Evolutionary conservation across 441 rosid species (phyloP), one percentile per base, ranked within the genome.

Genomic region (Mallotus japonicus): DNA sequence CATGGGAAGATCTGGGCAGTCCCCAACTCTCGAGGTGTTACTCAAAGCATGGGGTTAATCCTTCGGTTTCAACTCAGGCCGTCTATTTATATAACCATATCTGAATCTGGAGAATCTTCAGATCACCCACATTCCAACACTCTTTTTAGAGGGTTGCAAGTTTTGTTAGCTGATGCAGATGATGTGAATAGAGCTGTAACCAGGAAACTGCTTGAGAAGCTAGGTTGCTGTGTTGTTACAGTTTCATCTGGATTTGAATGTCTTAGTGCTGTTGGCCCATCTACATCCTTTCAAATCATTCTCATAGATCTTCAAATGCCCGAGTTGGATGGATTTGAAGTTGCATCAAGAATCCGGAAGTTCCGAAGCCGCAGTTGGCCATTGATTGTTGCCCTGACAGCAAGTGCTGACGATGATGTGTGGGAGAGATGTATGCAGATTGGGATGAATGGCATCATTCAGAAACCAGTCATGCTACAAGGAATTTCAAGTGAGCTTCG

Each of bases 261-360:
- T 78, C 87, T 92, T 5, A 66, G 78, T 13, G 88, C 87, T n/a
- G 58, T 90, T 54, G 85, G 86, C 15, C 87, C 90, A 0, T 58
- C 88, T 46, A 67, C 88, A 14, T 78, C 85, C 19, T 91, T 87
- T 75, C 90, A 90, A 73, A 74, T 92, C 0, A 83, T 91, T 42
- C 78, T 95, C 60, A 76, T 95, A 83, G 98, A 92, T 84, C 97
- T 92, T 59, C 96, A 90, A 54, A 82, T 90, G 91, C 83, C 88
- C 0, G 93, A 93, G 75, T 69, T 85, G 85, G 95, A 95, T 72
- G 95, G 97, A 14, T 92, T 78, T 68, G 97, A 95, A 81, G 95
- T 95, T 17, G 97, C 97, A 2, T 73, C 73, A 22, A 84, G 88
- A 83, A 90, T 95, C 7, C 78, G 92, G 73, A 93, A 86, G 73